phyloP scores from a whole-genome alignment of 148 eudicot species.

The Bassia scoparia region DNA sequence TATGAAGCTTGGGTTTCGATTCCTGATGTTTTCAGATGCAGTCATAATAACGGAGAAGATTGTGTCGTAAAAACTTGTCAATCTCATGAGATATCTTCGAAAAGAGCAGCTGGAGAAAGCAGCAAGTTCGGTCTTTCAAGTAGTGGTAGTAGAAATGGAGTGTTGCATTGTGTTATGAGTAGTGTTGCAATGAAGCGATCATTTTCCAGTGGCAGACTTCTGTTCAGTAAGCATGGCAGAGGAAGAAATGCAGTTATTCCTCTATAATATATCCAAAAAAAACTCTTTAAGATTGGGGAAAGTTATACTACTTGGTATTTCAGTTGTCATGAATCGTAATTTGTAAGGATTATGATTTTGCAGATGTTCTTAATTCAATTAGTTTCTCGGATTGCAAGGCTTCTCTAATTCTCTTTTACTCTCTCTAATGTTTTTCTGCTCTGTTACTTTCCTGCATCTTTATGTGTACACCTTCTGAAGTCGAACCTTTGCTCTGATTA shows the following conservation, averaged over 20 bases:
- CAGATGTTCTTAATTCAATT: not conserved
- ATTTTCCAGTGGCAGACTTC: constrained; percentile 58
- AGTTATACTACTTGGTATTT: not conserved
- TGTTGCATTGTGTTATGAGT: constrained; percentile 29
- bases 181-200: constrained; percentile 51
- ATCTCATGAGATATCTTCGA: constrained; percentile 6
- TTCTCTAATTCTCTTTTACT: not conserved
- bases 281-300: not conserved
- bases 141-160: constrained; percentile 19
- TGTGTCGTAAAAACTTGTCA: constrained; percentile 16
- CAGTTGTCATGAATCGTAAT: not conserved
- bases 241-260: constrained; percentile 35
- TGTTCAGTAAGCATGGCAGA: constrained; percentile 35
- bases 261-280: constrained; percentile 23
- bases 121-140: constrained; percentile 21
- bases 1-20: constrained; percentile 36
- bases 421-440: not conserved
- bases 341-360: not conserved
- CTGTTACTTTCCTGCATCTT: constrained; percentile 2
- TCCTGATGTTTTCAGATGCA: constrained; percentile 26
- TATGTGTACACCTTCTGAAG: too few relatives aligned
- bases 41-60: constrained; percentile 26
- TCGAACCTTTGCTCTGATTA: too few relatives aligned
- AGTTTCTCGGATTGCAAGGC: not conserved
- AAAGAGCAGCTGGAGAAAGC: constrained; percentile 21